A percentile compares a stretch with the other conserved stretches of the same genome.
Evolutionary conservation across 2,329 filamentous ascomycete species (phyloP).

Genomic region (Didymellaceae sp.): DNA sequence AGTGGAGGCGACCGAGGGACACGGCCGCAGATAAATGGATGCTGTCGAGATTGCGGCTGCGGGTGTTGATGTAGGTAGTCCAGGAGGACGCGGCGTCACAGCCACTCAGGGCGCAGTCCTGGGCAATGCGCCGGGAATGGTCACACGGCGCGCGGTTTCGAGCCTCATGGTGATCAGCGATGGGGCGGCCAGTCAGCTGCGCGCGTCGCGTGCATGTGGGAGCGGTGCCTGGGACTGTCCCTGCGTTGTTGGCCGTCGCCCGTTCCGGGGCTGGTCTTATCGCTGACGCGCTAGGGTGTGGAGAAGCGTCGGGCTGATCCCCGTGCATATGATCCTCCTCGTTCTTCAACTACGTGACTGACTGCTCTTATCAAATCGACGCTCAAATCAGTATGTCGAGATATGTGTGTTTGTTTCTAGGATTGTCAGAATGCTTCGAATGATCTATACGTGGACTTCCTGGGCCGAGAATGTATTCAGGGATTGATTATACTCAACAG

Average conservation of each 20-base stretch:
- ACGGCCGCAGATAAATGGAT: slow-evolving; percentile 1
- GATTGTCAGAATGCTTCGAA: too few species aligned
- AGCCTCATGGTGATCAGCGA: slow-evolving; percentile 42
- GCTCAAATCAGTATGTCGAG: too few species aligned
- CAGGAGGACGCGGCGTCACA: slow-evolving; percentile 26
- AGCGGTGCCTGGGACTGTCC: slow-evolving; percentile 18
- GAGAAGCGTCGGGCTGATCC: slow-evolving; percentile 5
- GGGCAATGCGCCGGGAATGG: slow-evolving; percentile 29
- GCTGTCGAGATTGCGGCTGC: background rate
- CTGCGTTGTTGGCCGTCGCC: slow-evolving; percentile 19
- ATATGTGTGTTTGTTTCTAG: too few species aligned
- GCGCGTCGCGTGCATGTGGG: slow-evolving; percentile 14
- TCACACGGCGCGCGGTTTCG: slow-evolving; percentile 41
- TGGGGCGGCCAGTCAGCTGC: slow-evolving; percentile 34
- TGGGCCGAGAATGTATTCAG: too few species aligned
- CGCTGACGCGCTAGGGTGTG: slow-evolving; percentile 15
- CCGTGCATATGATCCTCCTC: background rate
- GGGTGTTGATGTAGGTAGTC: slow-evolving; percentile 24
- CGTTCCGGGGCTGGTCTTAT: slow-evolving; percentile 15
- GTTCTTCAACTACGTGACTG: background rate
- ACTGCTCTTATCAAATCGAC: too few species aligned
- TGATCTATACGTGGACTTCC: too few species aligned
- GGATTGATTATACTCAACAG: too few species aligned
- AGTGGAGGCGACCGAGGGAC: background rate
- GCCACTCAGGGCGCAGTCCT: slow-evolving; percentile 44